Base-by-base conservation (phyloP, 208 protist species). In the Strigomonas galati region DNA sequence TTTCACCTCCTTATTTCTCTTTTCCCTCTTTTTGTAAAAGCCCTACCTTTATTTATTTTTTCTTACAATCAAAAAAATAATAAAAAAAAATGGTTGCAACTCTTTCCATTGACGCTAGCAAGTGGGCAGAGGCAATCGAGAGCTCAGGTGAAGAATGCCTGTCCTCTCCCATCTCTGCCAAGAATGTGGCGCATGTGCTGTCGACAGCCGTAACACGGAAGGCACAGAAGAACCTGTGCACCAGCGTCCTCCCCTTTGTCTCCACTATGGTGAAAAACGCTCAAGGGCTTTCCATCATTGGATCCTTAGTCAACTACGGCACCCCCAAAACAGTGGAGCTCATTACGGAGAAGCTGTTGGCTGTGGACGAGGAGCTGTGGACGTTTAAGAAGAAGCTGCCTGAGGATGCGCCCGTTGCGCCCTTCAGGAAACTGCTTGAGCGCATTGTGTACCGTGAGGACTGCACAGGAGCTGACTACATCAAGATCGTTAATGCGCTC, bases 401-500 rank as follows among this genome's bases (percentile, higher is more conserved):
- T 14, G 65, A 69, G 26, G 71, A 76, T 31, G 52, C 71, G n/a
- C 64, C 88, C 31, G 53, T 59, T n/a, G 63, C 59, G 31, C 31
- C 65, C 19, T 64, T 91, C 17, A 76, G 82, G 19, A 54, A 65
- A 19, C 71, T 95, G 28, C 66, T 95, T 19, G 85, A 95, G 37
- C 63, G 81, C 14, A 63, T 95, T 48, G 60, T 89, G 46, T 95
- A 92, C 66, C 81, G 89, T 12, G 79, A 82, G 52, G 89, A 95
- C 65, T 83, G 74, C 66, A 81, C 51, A 6, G 83, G 68, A 1
- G 73, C 88, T 23, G 51, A 55, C 2, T 63, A 64, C 57, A 61
- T 69, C 21, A 75, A 72, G 35, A 67, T 94, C 46, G 57, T 94
- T 0, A 58, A 71, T 0, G 35, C 52, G 7, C 65, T 92, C 15